These are phyloP conservation scores for Yarrowia porcina DNA, from an alignment of 805 yeast species.

Conservation along the genomic window DNA sequence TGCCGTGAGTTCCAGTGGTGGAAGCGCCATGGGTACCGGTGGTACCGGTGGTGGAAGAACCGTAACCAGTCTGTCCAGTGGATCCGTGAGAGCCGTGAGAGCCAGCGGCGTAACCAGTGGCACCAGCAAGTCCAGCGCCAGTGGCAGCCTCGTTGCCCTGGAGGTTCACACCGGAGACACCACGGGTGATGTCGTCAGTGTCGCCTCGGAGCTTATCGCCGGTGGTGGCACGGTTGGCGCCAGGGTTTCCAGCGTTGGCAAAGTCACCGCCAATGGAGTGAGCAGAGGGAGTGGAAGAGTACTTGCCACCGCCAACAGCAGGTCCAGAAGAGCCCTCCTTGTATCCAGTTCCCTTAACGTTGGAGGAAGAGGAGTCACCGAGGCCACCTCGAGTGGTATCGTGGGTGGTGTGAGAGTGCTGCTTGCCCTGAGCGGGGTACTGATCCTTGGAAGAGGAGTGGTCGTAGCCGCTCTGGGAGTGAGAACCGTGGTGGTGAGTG, in stretches of 20 bases:
- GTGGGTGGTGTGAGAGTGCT: constrained; percentile 10
- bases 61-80: neutral
- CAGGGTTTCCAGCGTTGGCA: constrained; percentile 13
- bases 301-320: constrained; percentile 14
- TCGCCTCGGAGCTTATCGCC: constrained; percentile 21
- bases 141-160: neutral
- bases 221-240: neutral
- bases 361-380: neutral
- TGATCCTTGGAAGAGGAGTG: neutral
- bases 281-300: neutral
- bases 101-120: constrained; percentile 14
- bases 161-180: constrained; percentile 15
- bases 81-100: too few relatives aligned
- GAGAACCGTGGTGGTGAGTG: constrained; percentile 15
- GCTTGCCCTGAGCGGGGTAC: constrained; percentile 18
- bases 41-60: neutral
- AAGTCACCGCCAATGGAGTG: constrained; percentile 16
- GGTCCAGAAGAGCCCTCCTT: neutral
- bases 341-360: neutral
- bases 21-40: neutral
- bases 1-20: neutral
- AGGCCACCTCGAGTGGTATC: neutral
- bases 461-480: constrained; percentile 20
- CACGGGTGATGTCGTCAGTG: constrained; percentile 13
- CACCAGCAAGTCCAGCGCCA: constrained; percentile 3